Conservation (phyloP, 495 filamentous ascomycete species). For the Xylaria intraflava region DNA sequence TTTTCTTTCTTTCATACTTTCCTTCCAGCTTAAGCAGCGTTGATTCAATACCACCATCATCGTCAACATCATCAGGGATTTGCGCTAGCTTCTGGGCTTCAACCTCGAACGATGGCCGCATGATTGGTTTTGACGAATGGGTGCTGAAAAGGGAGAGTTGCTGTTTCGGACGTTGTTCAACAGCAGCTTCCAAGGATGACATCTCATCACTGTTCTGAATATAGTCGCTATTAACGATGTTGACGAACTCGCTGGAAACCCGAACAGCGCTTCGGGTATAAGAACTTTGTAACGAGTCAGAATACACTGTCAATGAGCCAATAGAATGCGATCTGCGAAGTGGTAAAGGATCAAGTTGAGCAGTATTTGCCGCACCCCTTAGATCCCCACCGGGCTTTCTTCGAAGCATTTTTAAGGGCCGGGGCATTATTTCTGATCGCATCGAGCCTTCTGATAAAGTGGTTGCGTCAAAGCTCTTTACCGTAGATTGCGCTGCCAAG, state of each 20-base stretch:
- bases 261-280: conserved; percentile 36
- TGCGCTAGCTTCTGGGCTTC: conserved; percentile 83
- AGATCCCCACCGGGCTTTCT: conserved; percentile 86
- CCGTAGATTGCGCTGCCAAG: conserved; percentile 52
- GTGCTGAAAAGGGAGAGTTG: conserved; percentile 61
- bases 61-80: conserved; percentile 74
- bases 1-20: conserved; percentile 56
- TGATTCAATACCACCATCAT: conserved; percentile 89
- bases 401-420: conserved; percentile 60
- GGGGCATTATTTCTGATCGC: conserved; percentile 33
- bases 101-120: conserved; percentile 82
- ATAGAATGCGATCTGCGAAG: conserved; percentile 60
- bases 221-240: conserved; percentile 37
- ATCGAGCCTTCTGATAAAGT: conserved; percentile 45
- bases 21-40: conserved; percentile 91
- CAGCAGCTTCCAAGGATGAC: conserved; percentile 54
- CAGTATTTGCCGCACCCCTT: conserved; percentile 67
- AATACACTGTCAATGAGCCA: conserved; percentile 62
- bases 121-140: conserved; percentile 65
- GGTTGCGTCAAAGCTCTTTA: conserved; percentile 54
- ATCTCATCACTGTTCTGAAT: conserved; percentile 32
- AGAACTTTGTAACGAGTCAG: conserved; percentile 62
- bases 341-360: conserved; percentile 52
- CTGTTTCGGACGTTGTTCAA: conserved; percentile 40
- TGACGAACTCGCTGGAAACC: conserved; percentile 36